Percentiles rank a stretch among this genome's conserved stretches.
These are phyloP conservation scores for Antitrichia curtipendula DNA, from an alignment of 225 moss, liverwort and hornwort genomes.

Conservation along the genomic window DNA sequence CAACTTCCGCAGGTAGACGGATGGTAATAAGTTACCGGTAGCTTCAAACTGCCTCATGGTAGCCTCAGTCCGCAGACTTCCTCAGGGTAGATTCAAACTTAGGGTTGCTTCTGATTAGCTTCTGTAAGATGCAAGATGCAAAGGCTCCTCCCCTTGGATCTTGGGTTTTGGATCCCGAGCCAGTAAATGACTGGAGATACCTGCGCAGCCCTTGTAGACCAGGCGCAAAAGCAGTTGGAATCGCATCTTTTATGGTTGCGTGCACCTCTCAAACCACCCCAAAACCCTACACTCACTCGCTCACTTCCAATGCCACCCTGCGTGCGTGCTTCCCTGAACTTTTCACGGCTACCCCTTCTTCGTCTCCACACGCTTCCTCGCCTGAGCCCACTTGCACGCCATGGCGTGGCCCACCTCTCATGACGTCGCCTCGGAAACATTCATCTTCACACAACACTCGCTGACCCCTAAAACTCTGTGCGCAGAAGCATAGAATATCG, in stretches of 20 bases:
- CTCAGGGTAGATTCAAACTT: not conserved
- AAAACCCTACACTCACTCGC: not conserved
- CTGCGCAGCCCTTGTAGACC: conserved; percentile 77
- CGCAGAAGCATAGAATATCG: not conserved
- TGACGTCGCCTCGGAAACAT: not conserved
- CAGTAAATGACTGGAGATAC: conserved; percentile 6
- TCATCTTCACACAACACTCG: not conserved
- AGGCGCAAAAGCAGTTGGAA: conserved; percentile 83
- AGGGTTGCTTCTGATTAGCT: too few relatives aligned
- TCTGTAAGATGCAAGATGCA: not conserved
- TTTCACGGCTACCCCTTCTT: not conserved
- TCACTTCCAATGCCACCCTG: not conserved
- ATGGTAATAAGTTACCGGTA: not conserved
- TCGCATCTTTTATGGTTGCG: conserved; percentile 90
- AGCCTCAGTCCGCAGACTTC: not conserved
- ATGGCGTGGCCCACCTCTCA: conserved; percentile 15
- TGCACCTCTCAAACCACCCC: conserved; percentile 22
- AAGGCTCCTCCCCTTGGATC: not conserved
- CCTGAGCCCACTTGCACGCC: not conserved
- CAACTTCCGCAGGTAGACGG: not conserved
- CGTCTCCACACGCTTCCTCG: not conserved
- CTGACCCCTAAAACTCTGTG: not conserved
- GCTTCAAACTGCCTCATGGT: not conserved
- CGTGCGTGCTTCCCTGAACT: not conserved
- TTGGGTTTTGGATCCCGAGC: not conserved